phyloP scores from a whole-genome alignment of 2,329 filamentous ascomycete genomes.

The Pyricularia sp. region DNA sequence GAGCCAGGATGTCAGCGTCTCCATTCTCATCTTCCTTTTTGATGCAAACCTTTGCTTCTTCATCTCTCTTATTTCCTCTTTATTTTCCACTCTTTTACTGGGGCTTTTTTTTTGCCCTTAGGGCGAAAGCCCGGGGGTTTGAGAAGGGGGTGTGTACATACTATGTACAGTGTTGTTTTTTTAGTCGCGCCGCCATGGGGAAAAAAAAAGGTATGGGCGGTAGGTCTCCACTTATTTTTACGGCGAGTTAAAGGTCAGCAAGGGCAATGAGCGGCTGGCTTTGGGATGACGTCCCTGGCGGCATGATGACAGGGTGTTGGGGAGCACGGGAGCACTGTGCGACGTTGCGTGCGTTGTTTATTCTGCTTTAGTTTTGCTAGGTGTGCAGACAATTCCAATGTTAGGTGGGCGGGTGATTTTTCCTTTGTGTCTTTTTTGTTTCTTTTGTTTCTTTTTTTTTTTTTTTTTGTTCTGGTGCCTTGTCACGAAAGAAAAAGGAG shows the following conservation, averaged over 20 bases:
- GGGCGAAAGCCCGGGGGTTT: background rate
- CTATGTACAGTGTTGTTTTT: background rate
- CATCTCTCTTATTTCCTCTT: background rate
- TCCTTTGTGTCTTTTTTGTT: background rate
- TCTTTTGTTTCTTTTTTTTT: conserved; percentile 4
- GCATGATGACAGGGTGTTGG: background rate
- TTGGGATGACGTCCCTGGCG: background rate
- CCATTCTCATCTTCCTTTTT: background rate
- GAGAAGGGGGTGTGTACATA: background rate
- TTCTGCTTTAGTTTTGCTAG: background rate
- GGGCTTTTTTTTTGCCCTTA: background rate
- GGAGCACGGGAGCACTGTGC: background rate
- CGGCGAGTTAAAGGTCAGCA: background rate
- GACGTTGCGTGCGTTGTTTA: background rate
- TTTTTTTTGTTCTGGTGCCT: conserved; percentile 4
- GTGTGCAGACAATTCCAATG: no score
- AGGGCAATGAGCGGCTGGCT: background rate
- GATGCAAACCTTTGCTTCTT: background rate
- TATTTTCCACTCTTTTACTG: background rate
- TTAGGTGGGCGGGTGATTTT: background rate
- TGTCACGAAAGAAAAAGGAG: background rate
- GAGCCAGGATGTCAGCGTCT: background rate
- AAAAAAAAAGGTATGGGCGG: no score
- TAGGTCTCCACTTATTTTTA: background rate
- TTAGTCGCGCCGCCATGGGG: no score